Percentiles rank a stretch among this genome's conserved stretches.
phyloP scores from a whole-genome alignment of 306 rosid species.

The Leucaena leucocephala region DNA sequence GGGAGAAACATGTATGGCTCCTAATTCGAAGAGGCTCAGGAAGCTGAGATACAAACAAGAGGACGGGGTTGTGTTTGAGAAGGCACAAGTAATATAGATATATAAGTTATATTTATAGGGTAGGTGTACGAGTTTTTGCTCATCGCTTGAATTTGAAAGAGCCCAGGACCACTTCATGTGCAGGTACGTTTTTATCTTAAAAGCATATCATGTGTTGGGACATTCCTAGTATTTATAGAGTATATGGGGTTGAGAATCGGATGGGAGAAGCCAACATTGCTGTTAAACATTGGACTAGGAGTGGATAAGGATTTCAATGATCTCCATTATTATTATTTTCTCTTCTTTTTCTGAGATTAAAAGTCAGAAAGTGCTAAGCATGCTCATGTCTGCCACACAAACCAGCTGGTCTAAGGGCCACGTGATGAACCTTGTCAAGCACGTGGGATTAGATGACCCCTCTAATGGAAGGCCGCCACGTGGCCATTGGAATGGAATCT shows the following conservation, averaged over 20 bases:
- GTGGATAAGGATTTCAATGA: constrained; percentile 45
- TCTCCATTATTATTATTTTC: constrained; percentile 26
- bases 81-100: background rate
- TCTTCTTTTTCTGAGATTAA: background rate
- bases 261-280: background rate
- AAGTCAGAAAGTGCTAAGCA: constrained; percentile 36
- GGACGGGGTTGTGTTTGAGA: background rate
- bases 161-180: background rate
- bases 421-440: constrained; percentile 51
- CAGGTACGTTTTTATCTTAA: background rate
- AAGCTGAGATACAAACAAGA: background rate
- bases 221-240: background rate
- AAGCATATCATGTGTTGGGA: background rate
- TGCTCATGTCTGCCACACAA: constrained; percentile 50
- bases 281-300: constrained; percentile 13
- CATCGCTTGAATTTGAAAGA: background rate
- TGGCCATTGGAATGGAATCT: background rate
- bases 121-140: background rate
- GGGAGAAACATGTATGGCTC: too few species aligned
- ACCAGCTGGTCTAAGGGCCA: constrained; percentile 51
- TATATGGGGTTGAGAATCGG: background rate
- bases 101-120: background rate
- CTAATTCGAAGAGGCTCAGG: background rate
- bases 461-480: constrained; percentile 38
- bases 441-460: constrained; percentile 58